Conservation (phyloP, 2,329 filamentous ascomycete species). For the Paecilomyces variotii region DNA sequence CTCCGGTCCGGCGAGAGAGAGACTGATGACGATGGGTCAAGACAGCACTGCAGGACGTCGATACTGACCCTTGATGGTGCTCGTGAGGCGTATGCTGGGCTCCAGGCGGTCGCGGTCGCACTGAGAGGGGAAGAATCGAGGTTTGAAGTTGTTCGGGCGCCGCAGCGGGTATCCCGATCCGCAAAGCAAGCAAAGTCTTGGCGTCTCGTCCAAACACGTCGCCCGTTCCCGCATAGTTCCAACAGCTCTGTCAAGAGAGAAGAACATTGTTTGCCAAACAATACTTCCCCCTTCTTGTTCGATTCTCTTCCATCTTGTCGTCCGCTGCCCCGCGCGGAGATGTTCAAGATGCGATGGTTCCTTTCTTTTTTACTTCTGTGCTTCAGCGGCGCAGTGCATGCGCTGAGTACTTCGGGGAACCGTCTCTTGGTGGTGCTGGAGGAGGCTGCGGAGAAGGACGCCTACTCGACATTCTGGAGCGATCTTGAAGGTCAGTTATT, state of each 20-base stretch:
- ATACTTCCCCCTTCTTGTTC: conserved; percentile 10
- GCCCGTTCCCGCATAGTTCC: conserved; percentile 26
- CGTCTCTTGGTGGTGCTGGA: conserved; percentile 82
- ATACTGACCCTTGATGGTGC: not conserved
- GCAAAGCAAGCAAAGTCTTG: conserved; percentile 23
- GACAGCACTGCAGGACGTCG: not conserved
- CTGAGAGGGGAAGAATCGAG: conserved; percentile 9
- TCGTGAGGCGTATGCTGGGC: not conserved
- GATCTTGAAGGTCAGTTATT: conserved; percentile 37
- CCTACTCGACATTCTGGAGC: conserved; percentile 67
- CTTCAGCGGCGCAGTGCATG: conserved; percentile 47
- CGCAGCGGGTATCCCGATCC: conserved; percentile 10
- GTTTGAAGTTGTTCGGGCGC: conserved; percentile 17
- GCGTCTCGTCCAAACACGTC: conserved; percentile 36
- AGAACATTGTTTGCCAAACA: conserved; percentile 9
- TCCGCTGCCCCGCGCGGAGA: conserved; percentile 26
- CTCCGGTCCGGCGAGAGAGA: conserved; percentile 11
- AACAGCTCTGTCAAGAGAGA: not conserved
- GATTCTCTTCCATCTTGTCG: conserved; percentile 9
- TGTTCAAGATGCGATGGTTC: conserved; percentile 62
- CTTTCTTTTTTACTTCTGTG: conserved; percentile 62
- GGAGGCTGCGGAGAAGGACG: conserved; percentile 68
- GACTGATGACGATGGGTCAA: not conserved
- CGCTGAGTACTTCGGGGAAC: conserved; percentile 69
- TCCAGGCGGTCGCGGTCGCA: not conserved